Evolutionary conservation across 2,329 filamentous ascomycete genomes (phyloP), one percentile per base, ranked within the genome.

Genomic region (Ceratocystis albifundus): DNA sequence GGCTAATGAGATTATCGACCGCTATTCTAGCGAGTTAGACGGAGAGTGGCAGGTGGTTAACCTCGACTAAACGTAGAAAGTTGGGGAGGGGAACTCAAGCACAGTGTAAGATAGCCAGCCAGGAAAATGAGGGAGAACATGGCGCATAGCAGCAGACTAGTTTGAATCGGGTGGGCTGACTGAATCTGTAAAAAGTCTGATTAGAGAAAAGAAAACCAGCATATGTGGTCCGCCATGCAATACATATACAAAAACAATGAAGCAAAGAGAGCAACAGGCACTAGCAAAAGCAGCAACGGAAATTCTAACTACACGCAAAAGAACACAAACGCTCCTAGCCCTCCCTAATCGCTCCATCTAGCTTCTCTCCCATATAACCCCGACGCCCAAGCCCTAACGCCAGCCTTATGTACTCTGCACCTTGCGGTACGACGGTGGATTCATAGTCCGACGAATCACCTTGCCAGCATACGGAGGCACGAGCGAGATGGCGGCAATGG

Each of bases 381-480:
- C 48, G 1, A 8, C 22, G 7, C 48, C 48, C 20, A 22, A 10
- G n/a, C 22, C n/a, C 46, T 25, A 48, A 61, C n/a, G 15, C 36
- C 45, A 45, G 36, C 48, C 44, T 76, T 76, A 88, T 68, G 85
- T 83, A 57, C 82, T 87, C 76, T 88, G 87, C 61, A 99, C 92
- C 79, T 99, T 99, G 72, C 94, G 83, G 78, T 96, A 97, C 73
- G 89, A 96, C 22, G 92, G 92, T 69, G 94, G 94, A 77, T 88
- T 92, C 80, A 96, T 87, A 68, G 86, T 90, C 73, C 90, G 82
- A 72, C 88, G 82, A 70, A 96, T 88, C 68, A 95, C 75, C 79
- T 97, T 97, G 22, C 84, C 90, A 64, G 85, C 87, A 77, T 93
- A 96, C 1, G 93, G 89, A 20, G 94, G 94, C 61, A 96, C 82